Conservation (phyloP, 2,329 filamentous ascomycete genomes). For the Apiospora kogelbergensis region DNA sequence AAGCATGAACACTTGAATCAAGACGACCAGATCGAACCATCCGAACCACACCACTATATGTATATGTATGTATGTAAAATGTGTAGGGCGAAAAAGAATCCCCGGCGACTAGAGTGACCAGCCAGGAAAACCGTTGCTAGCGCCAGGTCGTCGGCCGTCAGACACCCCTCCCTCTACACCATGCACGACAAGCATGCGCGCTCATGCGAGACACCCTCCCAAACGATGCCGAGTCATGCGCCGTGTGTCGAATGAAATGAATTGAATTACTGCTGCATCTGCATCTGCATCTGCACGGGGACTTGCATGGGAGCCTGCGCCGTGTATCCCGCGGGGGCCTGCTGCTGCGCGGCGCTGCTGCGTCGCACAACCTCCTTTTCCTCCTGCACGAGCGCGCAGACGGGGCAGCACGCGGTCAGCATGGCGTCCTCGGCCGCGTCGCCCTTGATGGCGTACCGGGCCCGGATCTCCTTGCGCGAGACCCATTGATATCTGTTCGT, state of each 20-base stretch:
- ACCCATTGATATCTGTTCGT: not conserved
- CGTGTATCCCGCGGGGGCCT: not conserved
- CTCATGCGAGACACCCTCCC: not conserved
- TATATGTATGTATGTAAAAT: no score
- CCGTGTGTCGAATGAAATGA: not conserved
- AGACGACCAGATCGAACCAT: no score
- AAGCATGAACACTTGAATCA: no score
- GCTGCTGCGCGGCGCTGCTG: not conserved
- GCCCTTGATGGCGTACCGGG: not conserved
- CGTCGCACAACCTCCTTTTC: slow-evolving; percentile 3
- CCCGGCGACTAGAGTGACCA: not conserved
- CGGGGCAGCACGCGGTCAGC: not conserved
- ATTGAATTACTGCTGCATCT: not conserved
- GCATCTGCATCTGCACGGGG: not conserved
- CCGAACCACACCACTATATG: no score
- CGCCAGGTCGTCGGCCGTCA: not conserved
- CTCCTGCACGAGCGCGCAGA: slow-evolving; percentile 3
- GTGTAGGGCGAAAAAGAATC: no score
- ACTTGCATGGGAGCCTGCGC: not conserved
- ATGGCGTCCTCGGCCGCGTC: not conserved
- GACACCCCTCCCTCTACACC: not conserved
- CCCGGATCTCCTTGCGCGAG: not conserved
- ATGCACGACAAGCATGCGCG: not conserved
- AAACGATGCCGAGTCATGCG: not conserved
- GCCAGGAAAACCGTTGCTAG: not conserved